phyloP scores from a whole-genome alignment of 2,329 filamentous ascomycete species.

The Trichoderma koningii region DNA sequence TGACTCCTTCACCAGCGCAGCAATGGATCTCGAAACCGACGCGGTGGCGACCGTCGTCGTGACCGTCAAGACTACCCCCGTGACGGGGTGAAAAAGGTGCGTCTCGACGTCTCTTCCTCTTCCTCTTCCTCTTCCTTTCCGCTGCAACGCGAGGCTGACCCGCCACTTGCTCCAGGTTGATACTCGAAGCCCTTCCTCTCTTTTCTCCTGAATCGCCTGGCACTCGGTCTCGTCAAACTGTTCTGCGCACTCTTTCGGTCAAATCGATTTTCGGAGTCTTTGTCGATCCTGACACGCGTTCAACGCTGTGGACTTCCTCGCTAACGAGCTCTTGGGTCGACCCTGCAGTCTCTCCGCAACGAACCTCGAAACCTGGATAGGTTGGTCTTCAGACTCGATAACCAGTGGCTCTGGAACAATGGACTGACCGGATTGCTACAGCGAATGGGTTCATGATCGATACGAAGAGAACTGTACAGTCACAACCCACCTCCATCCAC shows the following conservation, averaged over 20 bases:
- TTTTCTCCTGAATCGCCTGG: constrained; percentile 29
- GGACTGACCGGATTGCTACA: constrained; percentile 39
- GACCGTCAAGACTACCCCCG: constrained; percentile 60
- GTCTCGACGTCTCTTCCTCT: constrained; percentile 19
- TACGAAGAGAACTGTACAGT: constrained; percentile 71
- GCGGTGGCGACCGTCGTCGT: constrained; percentile 40
- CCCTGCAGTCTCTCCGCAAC: constrained; percentile 59
- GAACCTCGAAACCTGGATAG: constrained; percentile 70
- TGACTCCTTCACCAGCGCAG: constrained; percentile 35
- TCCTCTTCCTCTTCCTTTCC: neutral
- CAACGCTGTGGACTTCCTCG: constrained; percentile 41
- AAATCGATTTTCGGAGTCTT: constrained; percentile 37
- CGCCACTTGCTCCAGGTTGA: constrained; percentile 32
- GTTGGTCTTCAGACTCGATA: constrained; percentile 48
- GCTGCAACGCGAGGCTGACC: constrained; percentile 28
- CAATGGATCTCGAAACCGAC: constrained; percentile 43
- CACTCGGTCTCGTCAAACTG: constrained; percentile 37
- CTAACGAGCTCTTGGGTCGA: constrained; percentile 42
- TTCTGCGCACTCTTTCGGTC: constrained; percentile 35
- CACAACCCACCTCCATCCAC: neutral
- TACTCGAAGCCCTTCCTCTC: constrained; percentile 35
- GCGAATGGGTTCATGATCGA: constrained; percentile 93
- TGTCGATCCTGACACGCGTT: constrained; percentile 37
- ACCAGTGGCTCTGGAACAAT: neutral
- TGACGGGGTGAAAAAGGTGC: constrained; percentile 89